Base-by-base conservation (phyloP, 2,329 filamentous ascomycete species). In the Aureobasidium vineae region DNA sequence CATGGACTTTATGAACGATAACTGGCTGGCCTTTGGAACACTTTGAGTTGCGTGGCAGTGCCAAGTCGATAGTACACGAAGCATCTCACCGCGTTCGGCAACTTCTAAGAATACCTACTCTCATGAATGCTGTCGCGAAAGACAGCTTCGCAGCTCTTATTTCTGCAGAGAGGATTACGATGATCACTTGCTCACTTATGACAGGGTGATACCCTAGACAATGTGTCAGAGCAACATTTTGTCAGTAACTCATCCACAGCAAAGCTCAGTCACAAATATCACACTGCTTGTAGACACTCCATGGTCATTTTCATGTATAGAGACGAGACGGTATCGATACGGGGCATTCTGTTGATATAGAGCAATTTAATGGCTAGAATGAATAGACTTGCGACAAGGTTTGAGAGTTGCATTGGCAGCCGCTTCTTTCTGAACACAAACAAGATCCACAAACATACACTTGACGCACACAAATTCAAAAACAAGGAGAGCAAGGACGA, bases 1-100 rank as follows among this genome's bases (percentile, higher is more conserved):
- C 5, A 59, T 66, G 53, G 64, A 66, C 19, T 52, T 66, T 45
- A 59, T 66, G 52, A 57, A 53, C 11, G 36, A 57, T 6, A 45
- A 66, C 21, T 66, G 64, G 54, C 33, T 57, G 23, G 64, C 64
- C 31, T 66, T 59, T 52, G 64, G 64, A 19, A 66, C 64, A 5
- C 41, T 66, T 10, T 66, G 52, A 65, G 5, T 1, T n/a, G 2
- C 19, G 3, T 10, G 7, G 43, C 19, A 5, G 33, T 36, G 33
- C 33, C 13, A 3, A 13, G 3, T 43, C 19, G 41, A 43, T 21
- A 21, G 6, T 5, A 43, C 6, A 43, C 6, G 21, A 21, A 13
- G 2, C 13, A 3, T 36, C 13, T 3, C 33, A 13, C 33, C 33
- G 13, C 33, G 2, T 13, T 36, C 33, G 2, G 33, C 1, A 3